Conservation (phyloP, 2,329 filamentous ascomycete genomes). For the Emydomyces testavorans region DNA sequence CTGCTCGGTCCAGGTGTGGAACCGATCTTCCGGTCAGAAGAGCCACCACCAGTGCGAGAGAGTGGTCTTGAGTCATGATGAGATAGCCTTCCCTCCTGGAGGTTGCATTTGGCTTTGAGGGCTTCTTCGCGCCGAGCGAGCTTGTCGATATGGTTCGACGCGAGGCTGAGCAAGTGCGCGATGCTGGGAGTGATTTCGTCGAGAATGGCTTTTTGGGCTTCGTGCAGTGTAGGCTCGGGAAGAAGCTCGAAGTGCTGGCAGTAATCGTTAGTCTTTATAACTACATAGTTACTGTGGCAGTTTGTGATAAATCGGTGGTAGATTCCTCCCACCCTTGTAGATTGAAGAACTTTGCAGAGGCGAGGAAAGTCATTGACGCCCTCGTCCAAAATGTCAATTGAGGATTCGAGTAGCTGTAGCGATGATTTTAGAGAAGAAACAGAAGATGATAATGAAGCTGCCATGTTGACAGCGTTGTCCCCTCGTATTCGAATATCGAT, state of each 20-base stretch:
- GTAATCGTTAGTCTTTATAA: not conserved
- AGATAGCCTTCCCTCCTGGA: slow-evolving; percentile 62
- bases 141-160: slow-evolving; percentile 72
- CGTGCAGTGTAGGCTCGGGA: slow-evolving; percentile 67
- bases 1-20: slow-evolving; percentile 17
- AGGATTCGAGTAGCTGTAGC: slow-evolving; percentile 51
- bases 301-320: not conserved
- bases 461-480: slow-evolving; percentile 22
- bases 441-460: slow-evolving; percentile 45
- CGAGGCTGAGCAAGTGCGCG: slow-evolving; percentile 62
- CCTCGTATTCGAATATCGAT: not conserved
- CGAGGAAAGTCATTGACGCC: slow-evolving; percentile 54
- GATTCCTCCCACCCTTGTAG: slow-evolving; percentile 42
- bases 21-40: slow-evolving; percentile 16
- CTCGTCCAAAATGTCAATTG: slow-evolving; percentile 50
- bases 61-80: slow-evolving; percentile 30
- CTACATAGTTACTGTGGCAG: not conserved
- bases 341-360: slow-evolving; percentile 51
- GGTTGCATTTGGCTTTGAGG: slow-evolving; percentile 67
- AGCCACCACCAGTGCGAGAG: slow-evolving; percentile 12
- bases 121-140: slow-evolving; percentile 72
- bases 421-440: slow-evolving; percentile 51
- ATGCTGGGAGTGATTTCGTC: slow-evolving; percentile 87
- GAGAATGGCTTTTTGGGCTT: slow-evolving; percentile 71
- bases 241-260: slow-evolving; percentile 81